Base-by-base conservation (phyloP, 306 rosid species). In the Dicorynia guianensis region DNA sequence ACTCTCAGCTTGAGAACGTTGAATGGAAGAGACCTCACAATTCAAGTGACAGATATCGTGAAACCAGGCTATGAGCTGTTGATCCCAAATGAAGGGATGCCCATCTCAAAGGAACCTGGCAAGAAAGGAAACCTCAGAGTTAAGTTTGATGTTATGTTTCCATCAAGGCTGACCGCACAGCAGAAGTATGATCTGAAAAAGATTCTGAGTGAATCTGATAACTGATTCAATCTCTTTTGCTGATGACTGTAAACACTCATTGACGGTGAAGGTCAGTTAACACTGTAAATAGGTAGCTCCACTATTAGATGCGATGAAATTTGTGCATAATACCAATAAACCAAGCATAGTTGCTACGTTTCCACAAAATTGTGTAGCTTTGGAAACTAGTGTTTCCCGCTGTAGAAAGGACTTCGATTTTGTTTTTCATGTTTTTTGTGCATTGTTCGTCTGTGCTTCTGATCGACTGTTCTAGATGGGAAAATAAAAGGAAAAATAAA, bases 21-120 rank as follows among this genome's bases (percentile, higher is more conserved):
- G 80, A 93, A 89, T 38, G 95, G 97, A 64, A 84, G 93, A 81
- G 70, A 56, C 36, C 88, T 91, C 54, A 48, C 80, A 10, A 49
- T 90, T 34, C 53, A 85, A 33, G 79, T 84, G 17, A 89, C 83
- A 8, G 82, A 86, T 58, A 71, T 89, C 42, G 86, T 89, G 46
- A 88, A 79, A 60, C 97, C 89, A 6, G 89, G 92, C 8, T 69
- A 76, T 63, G 87, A 84, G 64, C 63, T 87, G 36, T 79, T 81
- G 68, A 68, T 89, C 63, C 85, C 85, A 30, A 79, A 86, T 73
- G 97, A 91, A 76, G 95, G 95, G 71, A 91, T 86, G 97, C 95
- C 97, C 13, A 75, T 78, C 69, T 82, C 95, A 3, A 91, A 91
- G 80, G 88, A 89, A 69, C 93, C 89, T 42, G 85, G 75, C 17